These are phyloP conservation scores for Sclerotinia spermophila DNA, from an alignment of 2,329 filamentous ascomycete genomes.

Conservation along the genomic window DNA sequence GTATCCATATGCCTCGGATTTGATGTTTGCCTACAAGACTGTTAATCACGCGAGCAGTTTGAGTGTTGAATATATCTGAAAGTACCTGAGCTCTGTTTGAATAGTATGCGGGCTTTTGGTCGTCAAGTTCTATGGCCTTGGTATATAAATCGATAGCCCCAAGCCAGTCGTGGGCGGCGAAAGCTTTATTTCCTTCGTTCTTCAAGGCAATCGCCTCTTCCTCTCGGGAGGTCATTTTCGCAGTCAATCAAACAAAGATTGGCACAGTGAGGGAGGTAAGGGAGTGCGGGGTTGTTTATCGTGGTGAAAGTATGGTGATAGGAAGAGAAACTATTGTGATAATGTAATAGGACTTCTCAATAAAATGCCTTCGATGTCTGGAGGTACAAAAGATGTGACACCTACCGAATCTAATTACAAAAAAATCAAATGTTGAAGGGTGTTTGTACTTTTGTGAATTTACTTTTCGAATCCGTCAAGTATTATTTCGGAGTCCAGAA, in stretches of 20 bases:
- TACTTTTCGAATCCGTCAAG: not conserved
- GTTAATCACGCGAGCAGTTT: slow-evolving; percentile 48
- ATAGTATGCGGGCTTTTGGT: slow-evolving; percentile 83
- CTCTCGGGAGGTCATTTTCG: slow-evolving; percentile 35
- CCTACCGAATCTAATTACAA: not conserved
- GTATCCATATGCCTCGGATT: slow-evolving; percentile 91
- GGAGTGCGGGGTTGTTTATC: slow-evolving; percentile 7
- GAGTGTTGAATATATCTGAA: slow-evolving; percentile 30
- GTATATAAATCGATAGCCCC: slow-evolving; percentile 78
- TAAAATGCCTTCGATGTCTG: not conserved
- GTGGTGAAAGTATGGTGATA: not conserved
- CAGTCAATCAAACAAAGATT: not conserved
- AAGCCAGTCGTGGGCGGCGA: slow-evolving; percentile 81
- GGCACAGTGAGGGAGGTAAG: slow-evolving; percentile 1
- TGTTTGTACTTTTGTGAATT: not conserved
- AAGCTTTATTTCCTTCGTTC: slow-evolving; percentile 91
- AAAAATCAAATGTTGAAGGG: not conserved
- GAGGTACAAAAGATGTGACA: not conserved
- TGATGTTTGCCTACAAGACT: slow-evolving; percentile 76
- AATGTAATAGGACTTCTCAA: not conserved
- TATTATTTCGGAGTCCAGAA: not conserved
- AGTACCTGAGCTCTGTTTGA: slow-evolving; percentile 91
- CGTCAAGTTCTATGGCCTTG: slow-evolving; percentile 80
- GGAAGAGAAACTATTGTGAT: not conserved
- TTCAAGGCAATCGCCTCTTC: slow-evolving; percentile 81